Conservation (phyloP, 2,329 filamentous ascomycete genomes). For the Venturia asperata region DNA sequence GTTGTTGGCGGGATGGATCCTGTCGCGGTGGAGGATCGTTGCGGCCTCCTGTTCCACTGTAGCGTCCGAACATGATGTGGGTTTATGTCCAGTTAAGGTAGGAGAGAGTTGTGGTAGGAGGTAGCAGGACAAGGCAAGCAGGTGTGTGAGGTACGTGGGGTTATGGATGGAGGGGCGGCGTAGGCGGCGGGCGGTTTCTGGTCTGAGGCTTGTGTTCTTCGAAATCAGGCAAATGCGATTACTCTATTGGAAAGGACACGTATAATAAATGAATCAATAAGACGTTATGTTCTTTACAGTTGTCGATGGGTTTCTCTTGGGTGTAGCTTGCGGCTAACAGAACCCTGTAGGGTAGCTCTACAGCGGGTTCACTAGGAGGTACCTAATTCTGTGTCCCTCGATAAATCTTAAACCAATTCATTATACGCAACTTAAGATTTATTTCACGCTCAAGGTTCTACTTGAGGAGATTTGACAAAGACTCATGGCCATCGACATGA, state of each 20-base stretch:
- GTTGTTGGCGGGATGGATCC: constrained; percentile 3
- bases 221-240: background rate
- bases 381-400: too few species aligned
- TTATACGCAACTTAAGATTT: too few species aligned
- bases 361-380: too few species aligned
- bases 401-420: too few species aligned
- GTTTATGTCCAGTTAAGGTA: background rate
- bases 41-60: constrained; percentile 4
- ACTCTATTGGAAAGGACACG: background rate
- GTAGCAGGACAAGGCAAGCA: background rate
- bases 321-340: background rate
- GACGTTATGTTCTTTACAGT: background rate
- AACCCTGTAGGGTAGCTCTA: background rate
- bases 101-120: background rate
- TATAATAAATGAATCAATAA: background rate
- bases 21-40: constrained; percentile 8
- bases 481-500: too few species aligned
- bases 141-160: background rate
- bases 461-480: too few species aligned
- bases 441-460: too few species aligned
- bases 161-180: background rate
- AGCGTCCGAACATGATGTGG: constrained; percentile 15
- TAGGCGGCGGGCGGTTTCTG: background rate
- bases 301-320: background rate
- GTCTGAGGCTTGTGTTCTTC: background rate